A percentile compares a stretch with the other conserved stretches of the same genome.
phyloP scores from a whole-genome alignment of 1,284 basidiomycete genomes.

The Fereydounia khargensis region DNA sequence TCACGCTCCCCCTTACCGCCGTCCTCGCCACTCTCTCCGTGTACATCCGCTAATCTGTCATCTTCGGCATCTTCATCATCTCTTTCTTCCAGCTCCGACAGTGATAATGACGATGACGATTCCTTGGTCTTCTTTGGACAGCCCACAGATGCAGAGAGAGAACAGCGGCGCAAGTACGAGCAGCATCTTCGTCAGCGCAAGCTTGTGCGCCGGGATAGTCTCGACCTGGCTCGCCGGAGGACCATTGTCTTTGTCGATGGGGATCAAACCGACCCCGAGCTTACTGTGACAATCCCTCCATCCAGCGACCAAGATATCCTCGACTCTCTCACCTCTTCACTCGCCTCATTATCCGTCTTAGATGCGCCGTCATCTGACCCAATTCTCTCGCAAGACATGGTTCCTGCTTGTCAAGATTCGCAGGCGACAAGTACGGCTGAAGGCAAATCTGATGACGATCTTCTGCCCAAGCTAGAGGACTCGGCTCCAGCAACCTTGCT shows the following conservation, averaged over 20 bases:
- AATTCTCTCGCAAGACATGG: too few relatives aligned
- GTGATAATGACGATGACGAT: constrained; percentile 7
- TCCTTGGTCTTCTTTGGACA: constrained; percentile 35
- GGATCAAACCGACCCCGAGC: constrained; percentile 16
- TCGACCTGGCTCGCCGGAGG: constrained; percentile 21
- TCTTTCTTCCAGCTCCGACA: not conserved
- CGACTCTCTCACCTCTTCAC: too few relatives aligned
- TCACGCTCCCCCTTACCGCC: not conserved
- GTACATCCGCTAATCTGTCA: not conserved
- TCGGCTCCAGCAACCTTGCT: too few relatives aligned
- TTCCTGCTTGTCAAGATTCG: too few relatives aligned
- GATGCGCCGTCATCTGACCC: too few relatives aligned
- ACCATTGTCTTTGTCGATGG: constrained; percentile 30
- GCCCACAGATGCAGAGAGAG: constrained; percentile 29
- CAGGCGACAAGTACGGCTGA: too few relatives aligned
- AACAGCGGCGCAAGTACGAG: constrained; percentile 33
- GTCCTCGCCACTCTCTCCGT: not conserved
- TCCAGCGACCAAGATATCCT: too few relatives aligned
- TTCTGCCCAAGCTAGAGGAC: too few relatives aligned
- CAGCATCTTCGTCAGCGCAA: constrained; percentile 23
- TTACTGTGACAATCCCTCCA: too few relatives aligned
- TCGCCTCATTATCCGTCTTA: too few relatives aligned
- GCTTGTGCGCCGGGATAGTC: constrained; percentile 32
- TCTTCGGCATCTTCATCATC: not conserved
- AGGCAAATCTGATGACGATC: too few relatives aligned